phyloP scores from a whole-genome alignment of 768 basidiomycete species.

The Cystobasidium ongulense region DNA sequence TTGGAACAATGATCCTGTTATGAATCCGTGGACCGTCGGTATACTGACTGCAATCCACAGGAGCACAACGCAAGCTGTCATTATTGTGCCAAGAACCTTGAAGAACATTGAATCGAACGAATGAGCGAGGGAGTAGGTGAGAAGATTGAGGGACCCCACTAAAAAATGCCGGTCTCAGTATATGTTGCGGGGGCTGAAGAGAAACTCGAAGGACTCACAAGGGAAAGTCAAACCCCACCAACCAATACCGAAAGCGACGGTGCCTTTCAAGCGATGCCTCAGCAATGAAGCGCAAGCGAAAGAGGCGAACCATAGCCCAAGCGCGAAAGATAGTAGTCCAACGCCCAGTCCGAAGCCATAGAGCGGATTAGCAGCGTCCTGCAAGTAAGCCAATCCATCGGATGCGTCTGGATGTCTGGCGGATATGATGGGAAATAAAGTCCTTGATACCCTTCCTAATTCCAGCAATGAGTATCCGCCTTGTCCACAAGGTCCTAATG shows the following conservation, averaged over 20 bases:
- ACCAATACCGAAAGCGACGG: constrained; percentile 6
- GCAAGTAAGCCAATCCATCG: constrained; percentile 19
- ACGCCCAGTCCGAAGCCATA: constrained; percentile 35
- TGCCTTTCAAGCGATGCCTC: constrained; percentile 22
- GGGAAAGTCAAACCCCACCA: constrained; percentile 30
- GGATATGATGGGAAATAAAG: constrained; percentile 36
- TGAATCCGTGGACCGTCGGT: constrained; percentile 7
- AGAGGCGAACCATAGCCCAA: constrained; percentile 41
- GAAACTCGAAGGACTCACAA: not conserved
- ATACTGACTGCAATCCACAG: constrained; percentile 39
- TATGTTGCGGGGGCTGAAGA: not conserved
- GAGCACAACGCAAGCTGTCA: constrained; percentile 36
- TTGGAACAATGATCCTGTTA: constrained; percentile 21
- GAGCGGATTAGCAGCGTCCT: constrained; percentile 24
- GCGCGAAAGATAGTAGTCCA: constrained; percentile 38
- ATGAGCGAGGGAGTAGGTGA: constrained; percentile 39
- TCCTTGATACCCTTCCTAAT: constrained; percentile 31
- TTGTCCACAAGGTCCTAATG: constrained; percentile 38
- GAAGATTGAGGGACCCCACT: constrained; percentile 39
- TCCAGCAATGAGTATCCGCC: constrained; percentile 38
- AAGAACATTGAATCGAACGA: constrained; percentile 40
- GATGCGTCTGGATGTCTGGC: not conserved
- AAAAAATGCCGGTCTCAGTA: not conserved
- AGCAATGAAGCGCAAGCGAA: constrained; percentile 34
- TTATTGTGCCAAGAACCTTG: constrained; percentile 38